Percentiles rank a stretch among this genome's conserved stretches.
phyloP scores from a whole-genome alignment of 345 rosid species.

The Eucalyptus pauciflora region DNA sequence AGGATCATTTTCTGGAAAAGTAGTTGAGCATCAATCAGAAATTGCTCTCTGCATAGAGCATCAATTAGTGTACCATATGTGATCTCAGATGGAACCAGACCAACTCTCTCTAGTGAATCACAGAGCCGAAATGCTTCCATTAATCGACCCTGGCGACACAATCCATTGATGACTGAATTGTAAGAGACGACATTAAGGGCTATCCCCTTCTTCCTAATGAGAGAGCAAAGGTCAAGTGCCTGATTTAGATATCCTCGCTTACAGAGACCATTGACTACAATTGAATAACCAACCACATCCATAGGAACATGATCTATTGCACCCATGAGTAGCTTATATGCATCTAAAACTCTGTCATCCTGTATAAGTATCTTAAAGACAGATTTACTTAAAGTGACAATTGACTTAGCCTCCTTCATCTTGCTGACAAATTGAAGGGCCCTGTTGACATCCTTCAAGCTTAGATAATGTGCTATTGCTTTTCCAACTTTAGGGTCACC shows the following conservation, averaged over 20 bases:
- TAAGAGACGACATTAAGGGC: conserved; percentile 49
- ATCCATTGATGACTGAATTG: conserved; percentile 57
- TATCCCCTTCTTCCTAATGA: conserved; percentile 38
- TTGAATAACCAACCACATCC: conserved; percentile 57
- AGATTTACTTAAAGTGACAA: conserved; percentile 17
- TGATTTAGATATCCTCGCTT: conserved; percentile 44
- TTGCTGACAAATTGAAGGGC: conserved; percentile 24
- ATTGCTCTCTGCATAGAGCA: conserved; percentile 55
- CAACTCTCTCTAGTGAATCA: conserved; percentile 60
- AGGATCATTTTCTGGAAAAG: conserved; percentile 48
- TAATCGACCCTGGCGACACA: conserved; percentile 74
- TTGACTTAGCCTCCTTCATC: conserved; percentile 10
- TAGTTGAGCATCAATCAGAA: conserved; percentile 48
- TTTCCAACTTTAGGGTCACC: conserved; percentile 22
- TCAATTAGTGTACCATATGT: conserved; percentile 60
- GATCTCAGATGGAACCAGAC: conserved; percentile 45
- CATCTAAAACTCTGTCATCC: conserved; percentile 46
- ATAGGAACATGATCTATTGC: conserved; percentile 28
- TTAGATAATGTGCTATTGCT: conserved; percentile 26
- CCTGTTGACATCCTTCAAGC: conserved; percentile 20
- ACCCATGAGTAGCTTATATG: conserved; percentile 38
- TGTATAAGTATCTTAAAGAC: conserved; percentile 32
- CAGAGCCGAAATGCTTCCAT: conserved; percentile 81
- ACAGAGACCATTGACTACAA: conserved; percentile 58
- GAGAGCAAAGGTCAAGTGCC: conserved; percentile 59